Percentiles rank a stretch among this genome's conserved stretches.
These are phyloP conservation scores for Fragaria ananassa DNA, from an alignment of 306 rosid genomes.

Conservation along the genomic window DNA sequence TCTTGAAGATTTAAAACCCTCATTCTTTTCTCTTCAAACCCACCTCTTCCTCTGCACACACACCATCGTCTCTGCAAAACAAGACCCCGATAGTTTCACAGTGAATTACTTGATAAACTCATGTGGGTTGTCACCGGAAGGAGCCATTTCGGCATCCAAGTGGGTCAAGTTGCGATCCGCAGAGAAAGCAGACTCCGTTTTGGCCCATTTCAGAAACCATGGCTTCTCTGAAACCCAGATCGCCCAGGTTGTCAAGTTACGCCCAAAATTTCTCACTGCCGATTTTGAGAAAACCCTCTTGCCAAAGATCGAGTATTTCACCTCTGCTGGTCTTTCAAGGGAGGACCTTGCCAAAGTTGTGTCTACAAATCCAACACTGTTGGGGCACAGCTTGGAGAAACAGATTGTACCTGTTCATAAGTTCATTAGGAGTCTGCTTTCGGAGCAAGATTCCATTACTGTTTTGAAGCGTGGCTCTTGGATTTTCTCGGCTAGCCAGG, in stretches of 20 bases:
- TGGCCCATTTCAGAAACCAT: constrained; percentile 9
- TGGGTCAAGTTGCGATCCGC: background rate
- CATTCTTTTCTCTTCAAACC: background rate
- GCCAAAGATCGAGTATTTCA: background rate
- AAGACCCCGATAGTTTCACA: background rate
- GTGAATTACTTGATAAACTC: constrained; percentile 30
- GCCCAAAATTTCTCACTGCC: background rate
- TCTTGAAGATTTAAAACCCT: background rate
- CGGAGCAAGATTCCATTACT: background rate
- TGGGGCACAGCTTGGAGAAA: background rate
- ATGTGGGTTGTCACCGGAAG: constrained; percentile 27
- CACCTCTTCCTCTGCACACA: background rate
- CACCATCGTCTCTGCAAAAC: background rate
- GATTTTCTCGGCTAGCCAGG: background rate
- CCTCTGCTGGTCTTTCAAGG: background rate
- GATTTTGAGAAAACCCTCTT: background rate
- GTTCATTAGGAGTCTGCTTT: background rate
- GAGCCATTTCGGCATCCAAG: constrained; percentile 7
- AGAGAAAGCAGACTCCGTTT: constrained; percentile 1
- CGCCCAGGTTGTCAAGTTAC: background rate
- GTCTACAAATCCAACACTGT: background rate
- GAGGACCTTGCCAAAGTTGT: background rate
- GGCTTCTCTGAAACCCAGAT: background rate
- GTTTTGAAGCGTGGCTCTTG: background rate
- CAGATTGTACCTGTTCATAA: background rate